Base-by-base conservation (phyloP, 768 basidiomycete species). In the Harrya chromipes region DNA sequence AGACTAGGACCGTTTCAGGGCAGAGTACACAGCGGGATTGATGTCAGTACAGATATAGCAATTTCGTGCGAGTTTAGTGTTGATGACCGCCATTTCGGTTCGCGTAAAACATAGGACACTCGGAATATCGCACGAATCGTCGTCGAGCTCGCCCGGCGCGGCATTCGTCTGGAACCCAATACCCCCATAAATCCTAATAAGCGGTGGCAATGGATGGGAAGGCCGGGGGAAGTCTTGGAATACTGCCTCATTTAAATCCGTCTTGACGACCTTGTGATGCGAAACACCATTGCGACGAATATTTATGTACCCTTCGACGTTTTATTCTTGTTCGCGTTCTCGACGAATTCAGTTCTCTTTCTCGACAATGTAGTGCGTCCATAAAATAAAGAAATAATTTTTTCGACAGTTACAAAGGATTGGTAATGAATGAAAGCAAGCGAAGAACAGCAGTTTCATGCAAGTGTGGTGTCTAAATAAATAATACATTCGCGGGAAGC, bases 131-230 rank as follows among this genome's bases (percentile, higher is more conserved):
- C 89, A 11, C 82, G 89, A 29, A 83, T 99, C 52, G 65, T 95
- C 35, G 70, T 80, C 43, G 87, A 91, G 60, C 80, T 97, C n/a
- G 85, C 85, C 12, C 70, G 79, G 47, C 78, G 81, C 46, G 84
- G 84, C 24, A 72, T 87, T 27, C 71, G 75, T 49, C 73, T 97
- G 53, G 75, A 81, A 53, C 82, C 91, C 19, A 97, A 94, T 61
- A 82, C 82, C 8, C 54, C 72, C n/a, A 80, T 91, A 57, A 74
- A 80, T 60, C 79, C 82, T 34, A 74, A 77, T 53, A 75, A 80
- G 42, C 77, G 85, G 46, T 94, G 88, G 90, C 70, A 70, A 13
- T 93, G 91, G 91, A 93, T 94, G 91, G 90, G 89, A 60, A 82
- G 77, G 60, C 70, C 73, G 34, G 89, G 89, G 10, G 74, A 82